Percentiles rank a stretch among this genome's conserved stretches.
phyloP scores from a whole-genome alignment of 257 asterid species.

The Solanum paucissectum region DNA sequence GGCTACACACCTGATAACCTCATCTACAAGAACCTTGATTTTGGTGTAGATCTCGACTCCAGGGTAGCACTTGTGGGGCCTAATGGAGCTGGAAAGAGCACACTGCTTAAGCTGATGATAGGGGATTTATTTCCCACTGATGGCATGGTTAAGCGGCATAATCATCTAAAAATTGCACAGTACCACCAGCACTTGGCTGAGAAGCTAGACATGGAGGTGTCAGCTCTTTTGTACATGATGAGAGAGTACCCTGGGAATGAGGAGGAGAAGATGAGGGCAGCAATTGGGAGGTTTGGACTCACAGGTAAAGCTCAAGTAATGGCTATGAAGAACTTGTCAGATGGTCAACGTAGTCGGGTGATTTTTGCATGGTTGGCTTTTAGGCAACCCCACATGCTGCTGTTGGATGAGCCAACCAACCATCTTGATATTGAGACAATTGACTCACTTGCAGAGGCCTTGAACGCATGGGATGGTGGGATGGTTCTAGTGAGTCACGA shows the following conservation, averaged over 20 bases:
- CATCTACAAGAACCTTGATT: slow-evolving; percentile 78
- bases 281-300: slow-evolving; percentile 82
- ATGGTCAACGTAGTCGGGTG: slow-evolving; percentile 84
- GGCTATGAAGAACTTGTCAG: slow-evolving; percentile 87
- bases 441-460: slow-evolving; percentile 88
- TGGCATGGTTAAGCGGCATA: slow-evolving; percentile 95
- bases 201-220: slow-evolving; percentile 71
- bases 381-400: slow-evolving; percentile 82
- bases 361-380: slow-evolving; percentile 95
- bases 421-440: slow-evolving; percentile 97
- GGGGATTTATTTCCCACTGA: slow-evolving; percentile 78
- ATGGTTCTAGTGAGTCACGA: slow-evolving; percentile 95
- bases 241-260: slow-evolving; percentile 84
- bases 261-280: slow-evolving; percentile 92
- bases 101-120: slow-evolving; percentile 89
- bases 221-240: slow-evolving; percentile 69
- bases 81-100: slow-evolving; percentile 97
- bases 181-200: slow-evolving; percentile 88
- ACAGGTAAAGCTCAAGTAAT: slow-evolving; percentile 86
- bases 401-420: slow-evolving; percentile 93
- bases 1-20: slow-evolving; percentile 91
- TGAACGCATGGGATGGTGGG: slow-evolving; percentile 97
- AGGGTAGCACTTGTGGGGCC: slow-evolving; percentile 95
- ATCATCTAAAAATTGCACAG: slow-evolving; percentile 84
- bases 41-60: slow-evolving; percentile 95